phyloP scores from a whole-genome alignment of 345 rosid genomes.

The Salix purpurea region DNA sequence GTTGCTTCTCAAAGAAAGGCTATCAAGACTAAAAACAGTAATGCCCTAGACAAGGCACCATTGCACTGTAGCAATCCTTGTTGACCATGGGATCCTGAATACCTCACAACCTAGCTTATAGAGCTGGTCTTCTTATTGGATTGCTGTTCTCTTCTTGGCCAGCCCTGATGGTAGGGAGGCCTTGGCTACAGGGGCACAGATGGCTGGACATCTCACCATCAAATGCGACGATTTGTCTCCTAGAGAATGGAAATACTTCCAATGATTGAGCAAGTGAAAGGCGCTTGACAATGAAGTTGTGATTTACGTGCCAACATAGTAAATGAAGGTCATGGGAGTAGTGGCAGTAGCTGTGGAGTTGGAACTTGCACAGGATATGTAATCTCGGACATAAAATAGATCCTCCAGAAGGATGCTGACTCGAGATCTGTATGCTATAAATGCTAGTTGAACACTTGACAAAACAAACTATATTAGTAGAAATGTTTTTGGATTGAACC shows the following conservation, averaged over 20 bases:
- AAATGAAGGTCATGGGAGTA: background rate
- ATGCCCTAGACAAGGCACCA: slow-evolving; percentile 16
- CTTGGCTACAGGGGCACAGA: slow-evolving; percentile 8
- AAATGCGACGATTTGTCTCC: slow-evolving; percentile 13
- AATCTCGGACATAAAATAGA: background rate
- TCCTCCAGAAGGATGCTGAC: background rate
- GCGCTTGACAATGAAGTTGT: slow-evolving; percentile 12
- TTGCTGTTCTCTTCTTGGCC: slow-evolving; percentile 20
- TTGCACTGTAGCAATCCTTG: slow-evolving; percentile 15
- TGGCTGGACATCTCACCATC: slow-evolving; percentile 10
- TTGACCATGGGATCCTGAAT: background rate
- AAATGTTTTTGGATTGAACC: background rate
- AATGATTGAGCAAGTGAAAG: background rate
- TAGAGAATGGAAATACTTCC: slow-evolving; percentile 5
- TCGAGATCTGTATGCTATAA: background rate
- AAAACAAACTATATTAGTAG: background rate
- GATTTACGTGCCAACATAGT: background rate
- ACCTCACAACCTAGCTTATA: background rate
- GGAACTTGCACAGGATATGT: background rate
- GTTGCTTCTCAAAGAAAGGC: background rate
- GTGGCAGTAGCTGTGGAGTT: background rate
- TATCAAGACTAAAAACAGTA: slow-evolving; percentile 11
- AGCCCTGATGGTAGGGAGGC: slow-evolving; percentile 17
- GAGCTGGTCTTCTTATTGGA: slow-evolving; percentile 3
- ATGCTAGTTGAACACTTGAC: background rate